Base-by-base conservation (phyloP, 768 basidiomycete species). In the Fomitopsis serialis region DNA sequence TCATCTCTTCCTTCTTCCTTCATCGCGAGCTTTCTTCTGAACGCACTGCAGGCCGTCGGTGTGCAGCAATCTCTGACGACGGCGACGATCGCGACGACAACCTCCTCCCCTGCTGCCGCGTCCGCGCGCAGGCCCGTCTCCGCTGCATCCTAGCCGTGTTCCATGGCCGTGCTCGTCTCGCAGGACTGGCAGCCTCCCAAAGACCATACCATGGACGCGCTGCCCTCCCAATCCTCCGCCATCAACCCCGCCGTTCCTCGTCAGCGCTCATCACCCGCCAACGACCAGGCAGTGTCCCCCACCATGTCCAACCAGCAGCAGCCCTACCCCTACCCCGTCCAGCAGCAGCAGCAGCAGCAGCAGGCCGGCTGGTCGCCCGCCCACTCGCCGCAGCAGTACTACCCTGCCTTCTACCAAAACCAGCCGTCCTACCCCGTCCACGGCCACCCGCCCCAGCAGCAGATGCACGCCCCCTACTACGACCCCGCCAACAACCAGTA, bases 141-240 rank as follows among this genome's bases (percentile, higher is more conserved):
- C 48, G 54, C 57, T 29, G 36, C 47, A 48, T 54, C 54, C 54
- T 48, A 56, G 34, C 57, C 57, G 56, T 57, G 67, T 69, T 70
- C 68, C 77, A 89, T 89, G 87, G 87, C 87, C 72, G 79, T 87
- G 75, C 82, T 89, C 73, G 85, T 81, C 59, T 77, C 83, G 67
- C 77, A 80, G 73, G 86, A 89, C 76, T 88, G 87, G 87, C 79
- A 79, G 61, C 78, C 76, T 60, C 76, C 78, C 65, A 78, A 78
- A 78, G 81, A 86, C 71, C 70, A 71, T 61, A 66, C 75, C 60
- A 87, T 86, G 84, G 83, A 85, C 72, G 63, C 75, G 42, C 71
- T 77, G 19, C 58, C 74, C 45, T 22, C 58, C 60, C 72, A 70
- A 54, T 25, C 72, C 58, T 72, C 70, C 56, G 21, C 72, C 58